Evolutionary conservation across 495 filamentous ascomycete species (phyloP), one percentile per base, ranked within the genome.

Genomic region (Evernia prunastri): DNA sequence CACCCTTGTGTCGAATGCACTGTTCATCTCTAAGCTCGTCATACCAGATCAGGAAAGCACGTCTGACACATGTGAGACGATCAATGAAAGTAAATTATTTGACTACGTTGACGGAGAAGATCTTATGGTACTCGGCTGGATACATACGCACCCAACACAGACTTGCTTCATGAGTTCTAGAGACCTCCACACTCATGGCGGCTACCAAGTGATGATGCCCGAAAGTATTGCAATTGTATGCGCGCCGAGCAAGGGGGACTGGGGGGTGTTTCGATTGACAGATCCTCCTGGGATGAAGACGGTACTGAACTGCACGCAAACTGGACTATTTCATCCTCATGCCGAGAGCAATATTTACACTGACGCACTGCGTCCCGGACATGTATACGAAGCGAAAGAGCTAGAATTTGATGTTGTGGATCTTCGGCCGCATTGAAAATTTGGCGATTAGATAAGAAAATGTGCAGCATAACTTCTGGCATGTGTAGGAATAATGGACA

Each of bases 191-290:
- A 98, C 95, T 0, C 94, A 97, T 69, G 82, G 83, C 37, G 91
- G 90, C 25, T 97, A 96, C 73, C 94, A 98, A 73, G 83, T 90
- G 33, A 95, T 94, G 91, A 81, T 97, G 72, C 85, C 89, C 20
- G 94, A 98, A 78, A 92, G 89, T 70, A 93, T 98, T 70, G 94
- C 95, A 11, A 95, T 98, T 67, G 94, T 98, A 54, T 97, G 95
- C 75, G 90, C 95, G 36, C 94, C 94, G 17, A 88, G 82, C 53
- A 88, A 87, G 64, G 78, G 80, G 49, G 86, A 82, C 82, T 97
- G 89, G 84, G 95, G 93, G 29, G 85, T 92, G 17, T 98, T 97
- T 73, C 87, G 94, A 20, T 79, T 98, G 6, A 97, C 94, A 0
- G 88, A 96, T 73, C 94, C 94, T 0, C 95, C 94, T 0, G 94